Percentiles rank a stretch among this genome's conserved stretches.
phyloP scores from a whole-genome alignment of 352 stramenopile species.

The Pythium aquatile region DNA sequence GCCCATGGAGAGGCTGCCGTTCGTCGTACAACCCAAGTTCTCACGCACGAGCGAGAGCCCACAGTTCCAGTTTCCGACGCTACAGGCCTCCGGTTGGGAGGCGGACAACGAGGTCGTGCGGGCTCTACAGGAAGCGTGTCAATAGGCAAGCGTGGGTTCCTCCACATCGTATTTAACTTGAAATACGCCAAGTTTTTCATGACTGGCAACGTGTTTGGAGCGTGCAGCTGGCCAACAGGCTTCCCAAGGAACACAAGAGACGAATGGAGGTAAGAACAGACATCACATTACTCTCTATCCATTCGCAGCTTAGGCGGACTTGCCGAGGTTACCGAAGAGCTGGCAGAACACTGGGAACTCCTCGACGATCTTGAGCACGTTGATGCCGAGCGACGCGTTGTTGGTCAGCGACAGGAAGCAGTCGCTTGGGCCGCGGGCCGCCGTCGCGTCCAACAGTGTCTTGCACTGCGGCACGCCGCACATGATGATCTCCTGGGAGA shows the following conservation, averaged over 20 bases:
- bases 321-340: conserved; percentile 3
- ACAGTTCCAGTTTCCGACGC: conserved; percentile 59
- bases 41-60: conserved; percentile 40
- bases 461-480: conserved; percentile 24
- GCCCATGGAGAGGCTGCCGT: conserved; percentile 30
- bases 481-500: conserved; percentile 28
- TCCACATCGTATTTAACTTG: not conserved
- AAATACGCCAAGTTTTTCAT: no score
- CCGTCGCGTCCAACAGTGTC: conserved; percentile 27
- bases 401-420: conserved; percentile 31
- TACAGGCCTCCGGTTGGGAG: conserved; percentile 48
- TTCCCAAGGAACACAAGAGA: no score
- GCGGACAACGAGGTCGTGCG: conserved; percentile 52
- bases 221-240: no score
- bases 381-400: conserved; percentile 19
- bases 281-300: no score
- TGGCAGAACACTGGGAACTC: conserved; percentile 31
- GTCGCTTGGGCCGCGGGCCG: conserved; percentile 22
- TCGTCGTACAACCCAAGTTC: conserved; percentile 46
- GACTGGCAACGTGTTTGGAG: no score
- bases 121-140: conserved; percentile 46
- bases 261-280: no score
- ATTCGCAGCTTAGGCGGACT: no score
- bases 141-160: conserved; percentile 11
- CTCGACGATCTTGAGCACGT: conserved; percentile 36